phyloP scores from a whole-genome alignment of 352 stramenopile species.

The Saprolegnia parasitica region DNA sequence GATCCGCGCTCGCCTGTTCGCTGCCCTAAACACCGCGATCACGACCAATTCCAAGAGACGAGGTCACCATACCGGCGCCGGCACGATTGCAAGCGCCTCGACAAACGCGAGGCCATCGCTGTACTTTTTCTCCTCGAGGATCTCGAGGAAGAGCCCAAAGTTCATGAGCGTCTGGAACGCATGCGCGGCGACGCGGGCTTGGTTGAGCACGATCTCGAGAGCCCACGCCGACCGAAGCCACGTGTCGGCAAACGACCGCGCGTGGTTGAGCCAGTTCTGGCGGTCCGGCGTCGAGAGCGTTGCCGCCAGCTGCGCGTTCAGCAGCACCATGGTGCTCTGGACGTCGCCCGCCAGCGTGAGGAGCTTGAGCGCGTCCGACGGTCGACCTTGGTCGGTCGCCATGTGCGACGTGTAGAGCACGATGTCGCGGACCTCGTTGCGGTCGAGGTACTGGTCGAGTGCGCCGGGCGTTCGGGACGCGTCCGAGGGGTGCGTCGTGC shows the following conservation, averaged over 20 bases:
- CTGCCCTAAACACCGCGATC: conserved; percentile 41
- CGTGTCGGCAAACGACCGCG: conserved; percentile 79
- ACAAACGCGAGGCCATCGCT: conserved; percentile 81
- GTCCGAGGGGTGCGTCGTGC: conserved; percentile 77
- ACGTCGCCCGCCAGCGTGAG: conserved; percentile 77
- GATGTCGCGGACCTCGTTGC: conserved; percentile 66
- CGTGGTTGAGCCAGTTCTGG: conserved; percentile 75
- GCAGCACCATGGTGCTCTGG: conserved; percentile 58
- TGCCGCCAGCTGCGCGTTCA: conserved; percentile 68
- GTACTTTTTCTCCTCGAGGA: conserved; percentile 77
- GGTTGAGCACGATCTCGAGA: conserved; percentile 62
- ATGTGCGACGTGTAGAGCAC: conserved; percentile 69
- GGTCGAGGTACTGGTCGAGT: conserved; percentile 65
- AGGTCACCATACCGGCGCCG: conserved; percentile 49
- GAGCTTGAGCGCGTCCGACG: conserved; percentile 68
- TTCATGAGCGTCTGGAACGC: conserved; percentile 85
- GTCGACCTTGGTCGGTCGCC: conserved; percentile 60
- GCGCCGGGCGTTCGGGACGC: conserved; percentile 72
- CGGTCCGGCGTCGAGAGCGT: conserved; percentile 56
- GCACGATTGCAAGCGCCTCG: conserved; percentile 68
- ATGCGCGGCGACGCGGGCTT: conserved; percentile 58
- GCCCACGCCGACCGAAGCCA: conserved; percentile 86
- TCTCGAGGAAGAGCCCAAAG: conserved; percentile 79
- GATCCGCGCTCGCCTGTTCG: conserved; percentile 47
- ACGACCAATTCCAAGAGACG: neutral